phyloP scores from a whole-genome alignment of 441 rosid species.

The Francoa sonchifolia region DNA sequence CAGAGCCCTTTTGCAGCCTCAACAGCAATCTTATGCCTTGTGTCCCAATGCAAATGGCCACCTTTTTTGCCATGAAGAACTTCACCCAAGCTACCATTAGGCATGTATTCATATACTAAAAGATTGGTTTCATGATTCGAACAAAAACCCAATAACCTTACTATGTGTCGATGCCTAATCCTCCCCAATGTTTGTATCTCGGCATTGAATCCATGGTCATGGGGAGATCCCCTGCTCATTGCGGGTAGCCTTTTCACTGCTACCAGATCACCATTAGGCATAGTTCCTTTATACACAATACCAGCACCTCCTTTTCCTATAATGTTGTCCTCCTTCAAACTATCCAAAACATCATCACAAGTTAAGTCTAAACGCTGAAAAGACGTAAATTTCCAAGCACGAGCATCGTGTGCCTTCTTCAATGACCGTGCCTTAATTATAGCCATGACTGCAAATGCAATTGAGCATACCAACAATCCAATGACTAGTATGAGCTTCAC shows the following conservation, averaged over 20 bases:
- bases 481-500: conserved; percentile 81
- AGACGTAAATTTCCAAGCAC: conserved; percentile 87
- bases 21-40: conserved; percentile 89
- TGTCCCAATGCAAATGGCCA: conserved; percentile 87
- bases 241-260: conserved; percentile 81
- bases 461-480: conserved; percentile 81
- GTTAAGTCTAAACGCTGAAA: conserved; percentile 91
- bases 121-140: conserved; percentile 94
- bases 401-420: conserved; percentile 72
- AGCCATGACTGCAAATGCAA: conserved; percentile 76
- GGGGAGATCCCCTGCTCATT: conserved; percentile 82
- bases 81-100: conserved; percentile 94
- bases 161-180: conserved; percentile 86
- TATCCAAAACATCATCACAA: conserved; percentile 74
- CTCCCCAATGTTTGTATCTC: conserved; percentile 92
- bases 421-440: conserved; percentile 74
- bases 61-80: conserved; percentile 97
- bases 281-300: conserved; percentile 71
- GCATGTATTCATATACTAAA: conserved; percentile 89
- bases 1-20: conserved; percentile 96
- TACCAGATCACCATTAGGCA: conserved; percentile 73
- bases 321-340: conserved; percentile 83
- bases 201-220: conserved; percentile 94
- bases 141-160: conserved; percentile 74
- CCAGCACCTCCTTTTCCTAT: conserved; percentile 99